phyloP scores from a whole-genome alignment of 805 yeast species.

The Scheffersomyces coipomensis region DNA sequence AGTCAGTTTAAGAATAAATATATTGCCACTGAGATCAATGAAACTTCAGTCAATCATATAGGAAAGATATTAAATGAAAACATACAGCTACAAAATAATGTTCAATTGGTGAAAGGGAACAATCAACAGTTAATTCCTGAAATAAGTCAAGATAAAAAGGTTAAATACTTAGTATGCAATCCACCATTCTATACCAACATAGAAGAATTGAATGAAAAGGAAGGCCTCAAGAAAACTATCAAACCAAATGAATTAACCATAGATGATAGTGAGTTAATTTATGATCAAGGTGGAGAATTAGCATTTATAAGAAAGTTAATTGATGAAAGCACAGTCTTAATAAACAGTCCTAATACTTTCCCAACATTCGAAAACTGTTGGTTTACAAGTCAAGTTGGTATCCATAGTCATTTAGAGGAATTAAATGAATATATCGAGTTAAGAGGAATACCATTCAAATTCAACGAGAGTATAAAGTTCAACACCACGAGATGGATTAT shows the following conservation, averaged over 20 bases:
- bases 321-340: constrained; percentile 8
- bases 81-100: background rate
- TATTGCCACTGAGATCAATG: constrained; percentile 16
- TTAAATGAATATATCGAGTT: constrained; percentile 1
- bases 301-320: constrained; percentile 11
- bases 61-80: background rate
- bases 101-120: background rate
- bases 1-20: constrained; percentile 1
- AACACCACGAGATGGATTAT: constrained; percentile 17
- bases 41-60: constrained; percentile 10
- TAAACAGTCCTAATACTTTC: background rate
- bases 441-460: constrained; percentile 4
- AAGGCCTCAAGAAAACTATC: constrained; percentile 1
- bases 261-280: constrained; percentile 8
- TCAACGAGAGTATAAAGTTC: constrained; percentile 3
- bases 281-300: constrained; percentile 16
- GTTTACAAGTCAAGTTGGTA: constrained; percentile 19
- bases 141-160: background rate
- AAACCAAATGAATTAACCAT: constrained; percentile 9
- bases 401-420: constrained; percentile 9
- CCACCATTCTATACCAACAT: constrained; percentile 17
- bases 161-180: constrained; percentile 15
- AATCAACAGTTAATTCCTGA: background rate
- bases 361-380: constrained; percentile 10
- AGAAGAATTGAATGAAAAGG: constrained; percentile 6